Evolutionary conservation across 257 asterid species (phyloP).

Genomic region (Fraxinus americana): DNA sequence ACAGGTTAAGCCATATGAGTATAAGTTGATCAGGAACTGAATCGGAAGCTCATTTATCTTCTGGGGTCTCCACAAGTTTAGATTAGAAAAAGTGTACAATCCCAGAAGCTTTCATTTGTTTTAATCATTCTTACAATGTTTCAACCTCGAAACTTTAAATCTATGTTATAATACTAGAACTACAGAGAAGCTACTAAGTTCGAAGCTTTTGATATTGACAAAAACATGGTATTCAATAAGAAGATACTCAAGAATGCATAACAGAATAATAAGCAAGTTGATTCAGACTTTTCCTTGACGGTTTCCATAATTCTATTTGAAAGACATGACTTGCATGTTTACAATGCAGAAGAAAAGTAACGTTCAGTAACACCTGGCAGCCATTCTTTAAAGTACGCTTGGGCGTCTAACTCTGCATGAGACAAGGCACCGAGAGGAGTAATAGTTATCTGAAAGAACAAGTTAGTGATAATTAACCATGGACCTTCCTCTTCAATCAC

Average conservation of each 20-base stretch:
- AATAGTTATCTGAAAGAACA: slow-evolving; percentile 65
- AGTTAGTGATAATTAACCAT: slow-evolving; percentile 4
- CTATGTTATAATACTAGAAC: neutral
- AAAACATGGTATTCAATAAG: neutral
- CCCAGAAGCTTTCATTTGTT: slow-evolving; percentile 1
- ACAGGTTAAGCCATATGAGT: neutral
- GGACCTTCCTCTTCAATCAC: neutral
- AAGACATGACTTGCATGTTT: slow-evolving; percentile 34
- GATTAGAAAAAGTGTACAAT: neutral
- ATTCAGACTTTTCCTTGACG: neutral
- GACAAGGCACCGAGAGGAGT: slow-evolving; percentile 82
- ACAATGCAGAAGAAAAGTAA: slow-evolving; percentile 51
- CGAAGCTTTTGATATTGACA: neutral
- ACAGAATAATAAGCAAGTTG: neutral
- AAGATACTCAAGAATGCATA: neutral
- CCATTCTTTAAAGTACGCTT: slow-evolving; percentile 65
- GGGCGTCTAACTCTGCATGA: slow-evolving; percentile 58
- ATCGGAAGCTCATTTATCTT: neutral
- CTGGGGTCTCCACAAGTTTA: neutral
- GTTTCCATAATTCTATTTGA: neutral
- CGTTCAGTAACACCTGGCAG: slow-evolving; percentile 43
- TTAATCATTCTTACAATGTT: neutral
- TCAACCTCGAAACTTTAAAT: neutral
- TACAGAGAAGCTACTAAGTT: neutral
- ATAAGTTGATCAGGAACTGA: neutral